These are phyloP conservation scores for Eucalyptus marginata DNA, from an alignment of 345 rosid genomes.

Conservation along the genomic window DNA sequence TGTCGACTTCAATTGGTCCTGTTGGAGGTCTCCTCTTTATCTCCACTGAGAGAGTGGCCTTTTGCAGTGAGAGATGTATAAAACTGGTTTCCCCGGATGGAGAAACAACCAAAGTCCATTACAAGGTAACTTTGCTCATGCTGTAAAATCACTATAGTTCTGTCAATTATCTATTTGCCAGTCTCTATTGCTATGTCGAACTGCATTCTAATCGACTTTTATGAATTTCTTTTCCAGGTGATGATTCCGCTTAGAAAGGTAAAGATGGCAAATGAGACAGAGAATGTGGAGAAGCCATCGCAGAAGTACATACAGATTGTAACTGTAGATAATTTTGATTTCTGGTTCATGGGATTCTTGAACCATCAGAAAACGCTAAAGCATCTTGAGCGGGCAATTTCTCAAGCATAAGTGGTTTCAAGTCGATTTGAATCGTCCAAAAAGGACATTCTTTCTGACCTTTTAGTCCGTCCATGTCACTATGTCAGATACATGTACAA, in stretches of 20 bases:
- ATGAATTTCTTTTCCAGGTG: slow-evolving; percentile 1
- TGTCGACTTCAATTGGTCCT: slow-evolving; percentile 34
- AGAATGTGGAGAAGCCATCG: slow-evolving; percentile 46
- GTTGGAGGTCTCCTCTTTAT: slow-evolving; percentile 38
- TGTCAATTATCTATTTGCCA: background rate
- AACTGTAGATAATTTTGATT: slow-evolving; percentile 55
- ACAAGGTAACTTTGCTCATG: slow-evolving; percentile 1
- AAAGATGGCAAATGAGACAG: slow-evolving; percentile 37
- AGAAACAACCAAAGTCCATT: slow-evolving; percentile 14
- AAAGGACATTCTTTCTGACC: background rate
- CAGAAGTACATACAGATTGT: slow-evolving; percentile 57
- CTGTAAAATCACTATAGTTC: background rate
- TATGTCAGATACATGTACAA: background rate
- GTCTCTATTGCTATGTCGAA: background rate
- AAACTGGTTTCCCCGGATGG: slow-evolving; percentile 20
- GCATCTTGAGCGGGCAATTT: slow-evolving; percentile 30
- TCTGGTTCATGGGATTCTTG: slow-evolving; percentile 88
- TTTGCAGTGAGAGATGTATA: slow-evolving; percentile 30
- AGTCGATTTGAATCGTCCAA: background rate
- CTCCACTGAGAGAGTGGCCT: slow-evolving; percentile 26
- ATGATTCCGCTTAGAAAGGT: slow-evolving; percentile 44
- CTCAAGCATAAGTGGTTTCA: background rate
- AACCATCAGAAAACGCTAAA: slow-evolving; percentile 60
- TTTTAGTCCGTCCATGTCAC: background rate
- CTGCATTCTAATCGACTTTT: background rate